Evolutionary conservation across 2,329 filamentous ascomycete genomes (phyloP).

Genomic region (Penicillium sp.): DNA sequence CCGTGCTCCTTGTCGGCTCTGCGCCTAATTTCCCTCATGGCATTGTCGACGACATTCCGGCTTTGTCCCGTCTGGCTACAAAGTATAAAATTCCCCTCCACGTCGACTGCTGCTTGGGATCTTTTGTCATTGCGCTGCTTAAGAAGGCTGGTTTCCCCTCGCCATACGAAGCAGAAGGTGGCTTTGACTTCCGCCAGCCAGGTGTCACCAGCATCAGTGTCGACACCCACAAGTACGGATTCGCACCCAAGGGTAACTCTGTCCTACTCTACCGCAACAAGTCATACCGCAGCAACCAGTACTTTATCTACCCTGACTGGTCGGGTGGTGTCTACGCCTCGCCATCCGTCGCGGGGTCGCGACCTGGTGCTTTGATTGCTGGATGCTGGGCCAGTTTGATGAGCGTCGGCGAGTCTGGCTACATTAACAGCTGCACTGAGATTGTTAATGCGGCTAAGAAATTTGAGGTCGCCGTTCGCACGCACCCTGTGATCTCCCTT

Average conservation of each 20-base stretch:
- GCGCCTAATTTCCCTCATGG: constrained; percentile 98
- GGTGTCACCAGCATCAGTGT: constrained; percentile 94
- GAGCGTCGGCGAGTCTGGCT: constrained; percentile 80
- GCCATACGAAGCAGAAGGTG: constrained; percentile 62
- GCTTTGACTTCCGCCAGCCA: constrained; percentile 89
- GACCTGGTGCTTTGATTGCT: constrained; percentile 89
- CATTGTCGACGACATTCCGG: constrained; percentile 91
- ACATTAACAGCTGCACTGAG: constrained; percentile 78
- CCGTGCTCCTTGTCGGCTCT: constrained; percentile 85
- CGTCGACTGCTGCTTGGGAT: constrained; percentile 96
- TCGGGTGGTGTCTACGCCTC: constrained; percentile 93
- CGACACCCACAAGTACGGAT: constrained; percentile 98
- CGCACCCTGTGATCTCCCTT: constrained; percentile 63
- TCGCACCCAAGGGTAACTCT: constrained; percentile 95
- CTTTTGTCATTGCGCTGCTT: constrained; percentile 89
- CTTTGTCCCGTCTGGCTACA: constrained; percentile 76
- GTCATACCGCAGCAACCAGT: constrained; percentile 80
- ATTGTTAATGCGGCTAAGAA: constrained; percentile 86
- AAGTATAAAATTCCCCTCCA: constrained; percentile 82
- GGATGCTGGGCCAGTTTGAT: constrained; percentile 94
- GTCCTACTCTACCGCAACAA: constrained; percentile 85
- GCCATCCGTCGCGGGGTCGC: constrained; percentile 84
- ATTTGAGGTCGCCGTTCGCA: constrained; percentile 70
- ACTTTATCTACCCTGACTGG: constrained; percentile 95
- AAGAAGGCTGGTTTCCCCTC: constrained; percentile 79